Percentiles rank a stretch among this genome's conserved stretches.
Evolutionary conservation across 2,329 filamentous ascomycete genomes (phyloP).

Genomic region (Tolypocladium guangdongense): DNA sequence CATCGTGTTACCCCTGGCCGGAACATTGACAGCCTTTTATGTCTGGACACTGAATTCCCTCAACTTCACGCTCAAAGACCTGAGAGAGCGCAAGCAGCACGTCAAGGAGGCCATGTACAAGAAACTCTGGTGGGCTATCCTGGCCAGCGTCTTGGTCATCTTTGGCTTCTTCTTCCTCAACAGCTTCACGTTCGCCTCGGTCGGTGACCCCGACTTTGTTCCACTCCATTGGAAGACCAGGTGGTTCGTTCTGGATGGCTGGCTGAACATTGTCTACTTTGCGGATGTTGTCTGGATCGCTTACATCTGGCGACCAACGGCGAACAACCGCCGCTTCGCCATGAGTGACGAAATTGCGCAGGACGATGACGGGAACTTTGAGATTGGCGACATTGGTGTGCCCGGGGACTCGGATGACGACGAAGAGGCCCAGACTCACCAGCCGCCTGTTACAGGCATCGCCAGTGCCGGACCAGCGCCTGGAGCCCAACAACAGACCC

Average conservation of each 20-base stretch:
- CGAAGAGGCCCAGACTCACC: slow-evolving; percentile 22
- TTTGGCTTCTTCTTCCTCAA: slow-evolving; percentile 99
- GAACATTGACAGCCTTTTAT: slow-evolving; percentile 90
- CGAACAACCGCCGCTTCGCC: slow-evolving; percentile 91
- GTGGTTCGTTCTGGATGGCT: slow-evolving; percentile 96
- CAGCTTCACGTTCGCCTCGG: slow-evolving; percentile 85
- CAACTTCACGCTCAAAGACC: slow-evolving; percentile 88
- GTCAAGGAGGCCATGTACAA: slow-evolving; percentile 94
- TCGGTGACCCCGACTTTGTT: slow-evolving; percentile 76
- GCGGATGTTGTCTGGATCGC: slow-evolving; percentile 87
- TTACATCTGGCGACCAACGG: slow-evolving; percentile 92
- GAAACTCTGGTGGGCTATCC: slow-evolving; percentile 96
- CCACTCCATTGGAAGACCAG: slow-evolving; percentile 94
- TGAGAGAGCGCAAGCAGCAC: slow-evolving; percentile 88
- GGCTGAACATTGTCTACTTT: slow-evolving; percentile 93
- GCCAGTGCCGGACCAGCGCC: slow-evolving; percentile 12
- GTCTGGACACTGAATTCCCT: slow-evolving; percentile 97
- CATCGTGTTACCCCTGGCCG: slow-evolving; percentile 84
- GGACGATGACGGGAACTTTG: slow-evolving; percentile 91
- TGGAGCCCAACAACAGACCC: slow-evolving; percentile 8
- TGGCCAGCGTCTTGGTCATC: slow-evolving; percentile 85
- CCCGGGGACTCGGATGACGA: slow-evolving; percentile 49
- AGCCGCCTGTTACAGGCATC: slow-evolving; percentile 14
- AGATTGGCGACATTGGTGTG: slow-evolving; percentile 84
- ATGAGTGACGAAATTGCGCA: slow-evolving; percentile 99